Base-by-base conservation (phyloP, 306 rosid species). In the Dryas drummondii region DNA sequence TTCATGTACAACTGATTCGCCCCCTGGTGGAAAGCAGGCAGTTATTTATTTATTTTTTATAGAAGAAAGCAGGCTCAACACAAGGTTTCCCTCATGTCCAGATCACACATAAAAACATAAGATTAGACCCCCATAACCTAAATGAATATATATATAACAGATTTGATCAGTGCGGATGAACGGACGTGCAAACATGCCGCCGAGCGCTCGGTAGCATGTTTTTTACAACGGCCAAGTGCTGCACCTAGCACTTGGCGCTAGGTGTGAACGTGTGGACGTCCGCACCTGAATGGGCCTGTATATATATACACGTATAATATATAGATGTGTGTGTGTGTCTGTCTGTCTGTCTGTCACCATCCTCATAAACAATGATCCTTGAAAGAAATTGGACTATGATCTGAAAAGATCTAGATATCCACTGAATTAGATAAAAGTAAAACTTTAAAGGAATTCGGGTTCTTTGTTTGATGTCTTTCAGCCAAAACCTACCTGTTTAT, bases 1-100 rank as follows among this genome's bases (percentile, higher is more conserved):
- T 79, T 87, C 66, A 14, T 46, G 78, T 91, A 94, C 79, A 94
- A 55, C 76, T 88, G 88, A 67, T 87, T 87, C 19, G 97, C 96
- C 71, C 98, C 97, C 97, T 90, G 80, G 45, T 75, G 65, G 58
- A 79, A 75, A 76, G 68, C 64, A 76, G 65, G 63, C 47, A 62
- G 53, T 81, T 52, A 68, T 7, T 76, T 55, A 42, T 66, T 66
- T 55, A 56, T 32, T 52, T 37, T 42, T 6, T 4, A 8, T 22
- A 19, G 14, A 56, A 56, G 42, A 44, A 45, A 45, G 32, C 55
- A 13, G 50, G 27, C 6, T 42, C 54, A 45, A 46, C n/a, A 22
- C 26, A 47, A 58, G 12, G 45, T 47, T 5, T 32, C 15, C 55
- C 69, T 4, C 14, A 5, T 55, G 74, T 37, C 15, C 0, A 6